phyloP scores from a whole-genome alignment of 116 monocot genomes.

The Zostera marina region DNA sequence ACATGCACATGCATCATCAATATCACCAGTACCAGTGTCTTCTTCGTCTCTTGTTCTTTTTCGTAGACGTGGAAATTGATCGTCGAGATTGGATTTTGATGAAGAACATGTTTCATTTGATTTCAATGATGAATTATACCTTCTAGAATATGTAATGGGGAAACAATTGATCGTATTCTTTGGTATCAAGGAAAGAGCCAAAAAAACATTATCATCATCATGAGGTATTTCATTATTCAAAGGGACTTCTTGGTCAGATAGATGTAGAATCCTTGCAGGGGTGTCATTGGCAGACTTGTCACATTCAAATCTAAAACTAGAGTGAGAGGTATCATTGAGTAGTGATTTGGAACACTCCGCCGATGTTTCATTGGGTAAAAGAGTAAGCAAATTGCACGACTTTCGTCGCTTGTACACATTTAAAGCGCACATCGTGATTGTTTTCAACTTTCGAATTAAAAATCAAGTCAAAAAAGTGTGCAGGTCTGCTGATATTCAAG shows the following conservation, averaged over 20 bases:
- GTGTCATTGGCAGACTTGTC: neutral
- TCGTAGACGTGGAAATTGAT: no score
- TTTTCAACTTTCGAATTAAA: no score
- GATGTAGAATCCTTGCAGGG: neutral
- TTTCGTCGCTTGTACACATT: constrained; percentile 34
- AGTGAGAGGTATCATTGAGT: constrained; percentile 1
- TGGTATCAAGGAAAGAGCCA: constrained; percentile 2
- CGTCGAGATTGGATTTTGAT: no score
- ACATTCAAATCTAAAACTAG: neutral
- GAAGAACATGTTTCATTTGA: no score
- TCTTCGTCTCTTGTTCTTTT: constrained; percentile 10
- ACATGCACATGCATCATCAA: constrained; percentile 1
- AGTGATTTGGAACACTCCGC: neutral
- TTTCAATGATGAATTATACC: neutral
- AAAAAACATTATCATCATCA: neutral
- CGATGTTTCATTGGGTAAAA: constrained; percentile 13
- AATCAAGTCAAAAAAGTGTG: no score
- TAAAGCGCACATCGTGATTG: constrained; percentile 9
- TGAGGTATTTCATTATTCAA: neutral
- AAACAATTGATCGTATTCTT: neutral
- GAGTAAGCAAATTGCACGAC: constrained; percentile 13
- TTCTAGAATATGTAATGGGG: neutral
- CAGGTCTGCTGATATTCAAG: no score
- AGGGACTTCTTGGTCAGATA: neutral
- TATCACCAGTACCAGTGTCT: constrained; percentile 19